Percentiles rank a stretch among this genome's conserved stretches.
Conservation (phyloP, 2,329 filamentous ascomycete species). For the Ophiostoma perfectum region DNA sequence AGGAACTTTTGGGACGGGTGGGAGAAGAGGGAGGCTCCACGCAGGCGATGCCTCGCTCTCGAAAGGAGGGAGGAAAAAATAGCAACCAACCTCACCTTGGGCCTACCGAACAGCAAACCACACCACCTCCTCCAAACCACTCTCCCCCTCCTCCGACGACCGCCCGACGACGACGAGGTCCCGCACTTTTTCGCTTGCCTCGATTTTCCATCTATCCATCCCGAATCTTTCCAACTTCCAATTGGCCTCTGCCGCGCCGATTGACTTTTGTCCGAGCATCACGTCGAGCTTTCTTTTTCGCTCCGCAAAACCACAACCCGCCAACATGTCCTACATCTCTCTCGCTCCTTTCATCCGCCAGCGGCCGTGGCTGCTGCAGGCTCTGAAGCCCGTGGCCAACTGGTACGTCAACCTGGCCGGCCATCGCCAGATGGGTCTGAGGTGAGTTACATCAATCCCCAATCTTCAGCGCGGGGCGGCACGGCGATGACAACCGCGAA, state of each 20-base stretch:
- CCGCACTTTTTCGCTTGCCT: background rate
- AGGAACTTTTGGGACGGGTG: conserved; percentile 21
- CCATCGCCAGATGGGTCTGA: conserved; percentile 29
- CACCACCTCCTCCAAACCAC: background rate
- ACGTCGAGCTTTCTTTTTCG: background rate
- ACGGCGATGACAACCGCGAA: background rate
- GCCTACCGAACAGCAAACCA: background rate
- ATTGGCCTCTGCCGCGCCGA: background rate
- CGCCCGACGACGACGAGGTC: conserved; percentile 3
- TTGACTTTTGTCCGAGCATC: background rate
- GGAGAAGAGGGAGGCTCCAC: background rate
- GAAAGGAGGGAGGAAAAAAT: background rate
- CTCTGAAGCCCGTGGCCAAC: conserved; percentile 73
- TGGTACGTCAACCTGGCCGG: conserved; percentile 84
- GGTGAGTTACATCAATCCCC: conserved; percentile 19
- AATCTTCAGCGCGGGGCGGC: background rate
- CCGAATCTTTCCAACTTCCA: background rate
- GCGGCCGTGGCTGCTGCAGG: conserved; percentile 77
- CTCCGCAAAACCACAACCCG: background rate
- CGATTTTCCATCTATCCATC: background rate
- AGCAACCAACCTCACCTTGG: background rate
- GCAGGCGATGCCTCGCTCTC: too few relatives aligned
- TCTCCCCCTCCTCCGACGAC: background rate
- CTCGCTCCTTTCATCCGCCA: conserved; percentile 57
- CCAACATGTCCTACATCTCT: conserved; percentile 20